A percentile compares a stretch with the other conserved stretches of the same genome.
phyloP scores from a whole-genome alignment of 108 stramenopile genomes.

The Cyclotella choctawhatcheeana region DNA sequence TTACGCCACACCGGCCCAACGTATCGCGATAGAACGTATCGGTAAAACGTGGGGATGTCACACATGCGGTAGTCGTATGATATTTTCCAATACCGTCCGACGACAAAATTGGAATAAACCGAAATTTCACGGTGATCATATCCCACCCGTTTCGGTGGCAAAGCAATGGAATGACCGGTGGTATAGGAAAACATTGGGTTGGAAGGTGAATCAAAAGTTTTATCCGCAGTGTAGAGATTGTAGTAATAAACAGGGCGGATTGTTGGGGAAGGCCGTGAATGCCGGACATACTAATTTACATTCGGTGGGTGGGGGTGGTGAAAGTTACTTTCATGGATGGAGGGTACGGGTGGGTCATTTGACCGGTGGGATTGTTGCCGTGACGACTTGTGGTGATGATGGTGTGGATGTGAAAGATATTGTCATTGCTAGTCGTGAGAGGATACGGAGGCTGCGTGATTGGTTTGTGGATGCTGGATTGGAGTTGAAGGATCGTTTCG shows the following conservation, averaged over 20 bases:
- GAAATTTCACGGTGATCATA: constrained; percentile 85
- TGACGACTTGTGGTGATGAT: constrained; percentile 26
- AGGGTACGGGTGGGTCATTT: constrained; percentile 69
- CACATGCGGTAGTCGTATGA: constrained; percentile 80
- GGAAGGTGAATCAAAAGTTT: constrained; percentile 71
- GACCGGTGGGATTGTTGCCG: constrained; percentile 74
- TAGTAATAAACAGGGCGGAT: constrained; percentile 70
- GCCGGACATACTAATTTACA: constrained; percentile 51
- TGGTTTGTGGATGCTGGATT: constrained; percentile 21
- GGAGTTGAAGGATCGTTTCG: not conserved
- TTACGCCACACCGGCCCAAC: constrained; percentile 76
- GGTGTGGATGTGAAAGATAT: constrained; percentile 1
- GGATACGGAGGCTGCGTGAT: constrained; percentile 23
- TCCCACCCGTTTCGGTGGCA: constrained; percentile 85
- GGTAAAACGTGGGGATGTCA: constrained; percentile 81
- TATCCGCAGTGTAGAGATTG: constrained; percentile 86
- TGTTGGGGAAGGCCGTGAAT: constrained; percentile 63
- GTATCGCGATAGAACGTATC: constrained; percentile 56
- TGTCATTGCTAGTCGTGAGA: constrained; percentile 34
- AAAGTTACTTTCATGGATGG: constrained; percentile 69
- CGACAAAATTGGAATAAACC: constrained; percentile 15
- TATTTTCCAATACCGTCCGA: constrained; percentile 28
- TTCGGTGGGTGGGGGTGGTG: constrained; percentile 67
- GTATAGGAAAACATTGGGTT: constrained; percentile 49
- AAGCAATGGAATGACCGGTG: constrained; percentile 64